Evolutionary conservation across 441 rosid genomes (phyloP), one percentile per base, ranked within the genome.

Genomic region (Macaranga tanarius): DNA sequence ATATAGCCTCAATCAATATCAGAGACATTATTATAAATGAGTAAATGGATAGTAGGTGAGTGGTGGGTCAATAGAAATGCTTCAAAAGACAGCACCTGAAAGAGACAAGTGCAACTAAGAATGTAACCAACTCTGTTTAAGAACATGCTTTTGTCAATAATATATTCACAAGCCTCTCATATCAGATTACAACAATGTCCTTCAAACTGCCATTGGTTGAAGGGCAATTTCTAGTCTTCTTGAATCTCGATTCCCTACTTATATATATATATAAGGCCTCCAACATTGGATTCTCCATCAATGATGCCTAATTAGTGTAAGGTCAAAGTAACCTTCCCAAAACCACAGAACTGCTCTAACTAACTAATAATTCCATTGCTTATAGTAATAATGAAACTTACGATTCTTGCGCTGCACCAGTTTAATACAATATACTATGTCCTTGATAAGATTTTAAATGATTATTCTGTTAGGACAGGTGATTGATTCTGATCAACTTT

Each of bases 211-310:
- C 60, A 31, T 56, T 20, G 47, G 28, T 55, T 55, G 17, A 26
- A 68, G 62, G 68, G 62, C 50, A 26, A 69, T 38, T 40, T n/a
- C 62, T 40, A 4, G 15, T 69, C 22, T 66, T 26, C 58, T 6
- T 4, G 13, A 4, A 9, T 26, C 42, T 23, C 6, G 38, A 34
- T 34, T 4, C 38, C 38, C 38, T 34, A 4, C 6, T 1, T 34
- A 34, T 11, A 25, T 2, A 67, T 1, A 13, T 23, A 12, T 51
- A 48, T 31, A 1, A 11, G 17, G 7, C 20, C 47, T 22, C 20
- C 58, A 55, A 17, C 62, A 55, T 68, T 68, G 72, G 52, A 68
- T 68, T 38, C 72, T 68, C 44, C 52, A 13, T n/a, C 51, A 20
- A 31, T 40, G 62, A 19, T 68, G 62, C 20, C 38, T 68, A 56